Base-by-base conservation (phyloP, 225 moss, liverwort and hornwort genomes). In the Physcomitrium patens region DNA sequence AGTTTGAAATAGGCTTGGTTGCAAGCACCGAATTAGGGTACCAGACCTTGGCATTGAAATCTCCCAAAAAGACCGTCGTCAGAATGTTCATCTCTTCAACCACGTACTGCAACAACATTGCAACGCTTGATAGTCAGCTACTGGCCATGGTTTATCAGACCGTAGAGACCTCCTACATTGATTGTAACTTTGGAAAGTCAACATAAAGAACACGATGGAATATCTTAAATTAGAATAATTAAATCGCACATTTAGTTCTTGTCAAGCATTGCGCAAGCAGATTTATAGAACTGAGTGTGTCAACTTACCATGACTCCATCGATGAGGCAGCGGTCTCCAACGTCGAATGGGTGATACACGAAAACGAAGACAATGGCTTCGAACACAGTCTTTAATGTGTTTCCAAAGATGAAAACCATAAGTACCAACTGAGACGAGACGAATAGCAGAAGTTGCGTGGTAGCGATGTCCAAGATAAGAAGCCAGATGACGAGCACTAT, bases 301-400 rank as follows among this genome's bases (percentile, higher is more conserved):
- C 41, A 22, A 1, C 51, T 14, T 91, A 97, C 97, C 90, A 81
- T 87, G 47, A 52, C 63, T 83, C 93, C 93, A 65, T 97, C 97
- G 23, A 97, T 70, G 17, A 94, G 55, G 75, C 94, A 97, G 24
- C 97, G 93, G 79, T 97, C 97, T 24, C 97, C 97, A 12, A 94
- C 93, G 68, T 97, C 97, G 52, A 91, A 97, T 15, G 97, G 97
- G 75, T 97, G 97, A 85, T 85, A 94, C 68, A 97, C 83, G 42
- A 97, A 94, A 44, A 97, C 81, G 76, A 97, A 97, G 60, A 97
- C 53, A 42, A 91, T 83, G 12, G 97, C 97, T 79, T 97, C 94
- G 37, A 97, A 91, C 3, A 91, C 16, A 13, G 91, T 91, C 83
- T 94, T 97, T 56, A 93, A 49, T 1, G 91, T 94, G 78, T 97